phyloP scores from a whole-genome alignment of 2,329 filamentous ascomycete genomes.

The Paradendryphiella salina region DNA sequence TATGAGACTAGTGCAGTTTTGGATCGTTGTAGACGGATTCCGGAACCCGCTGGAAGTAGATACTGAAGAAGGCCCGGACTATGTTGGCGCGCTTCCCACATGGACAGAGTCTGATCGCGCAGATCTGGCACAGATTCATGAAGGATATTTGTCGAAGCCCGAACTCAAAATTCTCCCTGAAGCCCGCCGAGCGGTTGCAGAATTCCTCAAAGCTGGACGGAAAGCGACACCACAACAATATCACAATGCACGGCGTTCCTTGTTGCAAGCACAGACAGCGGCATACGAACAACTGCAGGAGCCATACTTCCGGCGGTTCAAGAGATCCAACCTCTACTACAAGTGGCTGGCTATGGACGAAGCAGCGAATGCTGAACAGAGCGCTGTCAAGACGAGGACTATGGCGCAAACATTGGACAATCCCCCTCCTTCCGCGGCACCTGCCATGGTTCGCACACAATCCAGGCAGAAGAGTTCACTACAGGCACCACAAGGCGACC shows the following conservation, averaged over 20 bases:
- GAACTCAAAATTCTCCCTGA: conserved; percentile 77
- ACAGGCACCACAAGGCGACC: conserved; percentile 51
- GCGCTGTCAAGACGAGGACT: conserved; percentile 30
- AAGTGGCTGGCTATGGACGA: conserved; percentile 94
- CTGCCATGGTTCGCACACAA: conserved; percentile 51
- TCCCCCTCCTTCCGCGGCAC: conserved; percentile 24
- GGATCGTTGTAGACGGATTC: conserved; percentile 96
- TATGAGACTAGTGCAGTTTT: conserved; percentile 93
- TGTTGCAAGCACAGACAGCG: conserved; percentile 78
- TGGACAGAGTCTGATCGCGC: conserved; percentile 85
- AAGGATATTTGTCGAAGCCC: conserved; percentile 80
- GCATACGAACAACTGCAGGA: conserved; percentile 84
- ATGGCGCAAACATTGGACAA: conserved; percentile 37
- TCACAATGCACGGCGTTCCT: conserved; percentile 75
- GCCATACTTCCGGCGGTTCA: conserved; percentile 81
- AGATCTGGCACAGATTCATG: conserved; percentile 88
- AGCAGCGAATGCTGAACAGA: conserved; percentile 45
- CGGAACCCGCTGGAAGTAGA: conserved; percentile 91
- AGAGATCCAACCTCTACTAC: conserved; percentile 90
- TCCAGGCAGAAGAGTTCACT: conserved; percentile 50
- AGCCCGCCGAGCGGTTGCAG: conserved; percentile 69
- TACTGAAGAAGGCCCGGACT: conserved; percentile 65
- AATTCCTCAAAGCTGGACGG: conserved; percentile 78
- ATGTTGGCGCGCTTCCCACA: conserved; percentile 54
- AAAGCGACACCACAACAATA: conserved; percentile 80